Percentiles rank a stretch among this genome's conserved stretches.
phyloP scores from a whole-genome alignment of 2,329 filamentous ascomycete genomes.

The Botrytis tulipae region DNA sequence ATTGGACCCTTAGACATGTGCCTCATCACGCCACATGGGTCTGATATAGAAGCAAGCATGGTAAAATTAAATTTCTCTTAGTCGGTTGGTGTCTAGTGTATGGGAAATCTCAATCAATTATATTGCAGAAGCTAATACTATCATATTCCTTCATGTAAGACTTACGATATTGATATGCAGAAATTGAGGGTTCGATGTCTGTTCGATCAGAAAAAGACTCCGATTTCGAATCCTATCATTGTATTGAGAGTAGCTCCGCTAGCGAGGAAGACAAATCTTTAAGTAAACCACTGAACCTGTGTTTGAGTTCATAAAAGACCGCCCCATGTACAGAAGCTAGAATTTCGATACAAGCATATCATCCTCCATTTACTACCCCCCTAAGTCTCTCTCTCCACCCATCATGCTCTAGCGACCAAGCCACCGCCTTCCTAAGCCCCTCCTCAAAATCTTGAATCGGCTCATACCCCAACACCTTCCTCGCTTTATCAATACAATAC shows the following conservation, averaged over 20 bases:
- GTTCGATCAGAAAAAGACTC: not conserved
- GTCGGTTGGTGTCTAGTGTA: not conserved
- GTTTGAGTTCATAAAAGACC: not conserved
- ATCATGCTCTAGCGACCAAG: conserved; percentile 5
- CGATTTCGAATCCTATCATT: too few relatives aligned
- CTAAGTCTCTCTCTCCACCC: conserved; percentile 4
- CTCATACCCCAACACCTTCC: not conserved
- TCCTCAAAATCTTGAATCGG: not conserved
- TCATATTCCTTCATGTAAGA: too few relatives aligned
- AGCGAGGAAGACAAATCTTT: too few relatives aligned
- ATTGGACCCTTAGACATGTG: not conserved
- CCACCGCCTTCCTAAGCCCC: not conserved
- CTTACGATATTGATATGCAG: too few relatives aligned
- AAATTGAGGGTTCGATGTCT: not conserved
- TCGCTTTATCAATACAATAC: conserved; percentile 2
- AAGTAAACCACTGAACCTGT: not conserved
- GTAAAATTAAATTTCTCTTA: not conserved
- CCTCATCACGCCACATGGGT: too few relatives aligned
- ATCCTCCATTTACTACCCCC: not conserved
- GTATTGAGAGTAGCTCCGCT: too few relatives aligned
- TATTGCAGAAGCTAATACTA: not conserved
- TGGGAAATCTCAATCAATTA: not conserved
- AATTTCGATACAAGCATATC: not conserved
- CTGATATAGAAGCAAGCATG: not conserved
- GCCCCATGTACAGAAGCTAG: not conserved